Percentiles rank a stretch among this genome's conserved stretches.
Conservation (phyloP, 306 rosid species). For the Prunus fruticosa region DNA sequence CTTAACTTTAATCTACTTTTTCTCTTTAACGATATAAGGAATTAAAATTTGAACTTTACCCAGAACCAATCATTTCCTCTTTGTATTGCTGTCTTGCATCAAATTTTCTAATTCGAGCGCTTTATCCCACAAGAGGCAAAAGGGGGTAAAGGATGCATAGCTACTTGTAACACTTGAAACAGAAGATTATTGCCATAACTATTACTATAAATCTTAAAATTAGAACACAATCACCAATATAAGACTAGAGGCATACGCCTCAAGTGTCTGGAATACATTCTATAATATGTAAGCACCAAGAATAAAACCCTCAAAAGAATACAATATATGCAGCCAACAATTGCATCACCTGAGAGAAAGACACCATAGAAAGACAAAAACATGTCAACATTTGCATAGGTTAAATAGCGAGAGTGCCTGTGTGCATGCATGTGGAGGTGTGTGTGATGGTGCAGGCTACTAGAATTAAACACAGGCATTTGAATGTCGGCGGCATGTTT, state of each 20-base stretch:
- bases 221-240: slow-evolving; percentile 5
- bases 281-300: background rate
- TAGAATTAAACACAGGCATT: background rate
- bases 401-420: background rate
- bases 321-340: slow-evolving; percentile 23
- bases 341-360: slow-evolving; percentile 26
- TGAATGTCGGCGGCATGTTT: background rate
- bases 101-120: background rate
- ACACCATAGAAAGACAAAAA: background rate
- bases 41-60: no score
- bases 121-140: background rate
- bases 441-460: background rate
- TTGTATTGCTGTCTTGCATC: background rate
- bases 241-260: slow-evolving; percentile 13
- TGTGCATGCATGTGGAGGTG: background rate
- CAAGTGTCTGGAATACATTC: slow-evolving; percentile 20
- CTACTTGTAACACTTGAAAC: background rate
- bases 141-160: background rate
- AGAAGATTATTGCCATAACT: background rate
- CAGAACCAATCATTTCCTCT: background rate
- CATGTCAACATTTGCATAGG: background rate
- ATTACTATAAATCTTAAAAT: background rate
- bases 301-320: slow-evolving; percentile 9
- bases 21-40: no score
- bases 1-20: no score